Conservation (phyloP, 306 rosid species). For the Prinsepia uniflora region DNA sequence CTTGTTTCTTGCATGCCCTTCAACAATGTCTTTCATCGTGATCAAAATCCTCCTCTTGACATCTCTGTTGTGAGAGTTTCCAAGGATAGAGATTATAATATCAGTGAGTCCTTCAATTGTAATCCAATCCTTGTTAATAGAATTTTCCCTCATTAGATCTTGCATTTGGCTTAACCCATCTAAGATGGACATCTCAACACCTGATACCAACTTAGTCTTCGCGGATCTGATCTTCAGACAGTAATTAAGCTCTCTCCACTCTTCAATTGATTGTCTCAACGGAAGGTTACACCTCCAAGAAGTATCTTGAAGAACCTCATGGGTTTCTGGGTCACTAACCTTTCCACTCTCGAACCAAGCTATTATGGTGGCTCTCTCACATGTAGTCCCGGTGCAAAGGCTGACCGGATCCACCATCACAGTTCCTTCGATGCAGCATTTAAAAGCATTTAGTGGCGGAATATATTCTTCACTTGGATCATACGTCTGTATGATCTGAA, state of each 20-base stretch:
- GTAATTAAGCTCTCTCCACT: slow-evolving; percentile 80
- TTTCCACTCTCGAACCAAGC: slow-evolving; percentile 50
- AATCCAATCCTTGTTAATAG: slow-evolving; percentile 82
- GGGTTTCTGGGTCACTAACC: slow-evolving; percentile 57
- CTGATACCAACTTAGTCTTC: slow-evolving; percentile 39
- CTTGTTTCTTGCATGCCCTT: slow-evolving; percentile 75
- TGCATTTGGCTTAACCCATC: slow-evolving; percentile 56
- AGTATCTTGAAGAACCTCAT: slow-evolving; percentile 54
- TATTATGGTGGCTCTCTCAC: slow-evolving; percentile 69
- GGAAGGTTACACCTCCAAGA: slow-evolving; percentile 57
- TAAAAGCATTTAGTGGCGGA: slow-evolving; percentile 55
- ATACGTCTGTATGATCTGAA: slow-evolving; percentile 53
- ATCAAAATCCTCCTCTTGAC: slow-evolving; percentile 53
- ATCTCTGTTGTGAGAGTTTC: slow-evolving; percentile 41
- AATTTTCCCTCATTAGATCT: slow-evolving; percentile 54
- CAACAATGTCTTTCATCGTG: slow-evolving; percentile 58
- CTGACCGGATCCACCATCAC: slow-evolving; percentile 91
- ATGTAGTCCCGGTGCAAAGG: slow-evolving; percentile 82
- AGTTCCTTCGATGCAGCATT: slow-evolving; percentile 41
- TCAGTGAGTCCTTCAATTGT: slow-evolving; percentile 57
- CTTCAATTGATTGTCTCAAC: slow-evolving; percentile 70
- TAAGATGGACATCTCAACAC: slow-evolving; percentile 26
- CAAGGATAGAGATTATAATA: slow-evolving; percentile 47
- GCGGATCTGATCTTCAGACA: slow-evolving; percentile 59
- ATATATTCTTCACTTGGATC: slow-evolving; percentile 51